These are phyloP conservation scores for Rhexocercosporidium sp. DNA, from an alignment of 2,329 filamentous ascomycete genomes.

Conservation along the genomic window DNA sequence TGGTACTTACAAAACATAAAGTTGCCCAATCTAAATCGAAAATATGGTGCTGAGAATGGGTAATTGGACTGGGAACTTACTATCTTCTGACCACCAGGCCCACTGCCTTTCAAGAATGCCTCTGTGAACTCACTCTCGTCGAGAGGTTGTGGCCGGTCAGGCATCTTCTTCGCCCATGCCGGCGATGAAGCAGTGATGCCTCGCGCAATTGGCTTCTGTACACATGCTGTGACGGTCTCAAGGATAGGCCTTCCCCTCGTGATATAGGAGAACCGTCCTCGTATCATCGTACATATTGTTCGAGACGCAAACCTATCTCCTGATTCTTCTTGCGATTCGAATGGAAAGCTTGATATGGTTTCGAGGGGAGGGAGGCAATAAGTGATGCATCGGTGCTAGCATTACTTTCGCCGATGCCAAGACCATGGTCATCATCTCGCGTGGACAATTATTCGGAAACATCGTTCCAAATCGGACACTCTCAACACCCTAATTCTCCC, in stretches of 20 bases:
- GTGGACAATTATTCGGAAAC: constrained; percentile 6
- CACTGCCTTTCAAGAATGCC: constrained; percentile 86
- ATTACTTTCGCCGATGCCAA: constrained; percentile 8
- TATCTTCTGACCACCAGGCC: constrained; percentile 96
- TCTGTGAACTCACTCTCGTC: constrained; percentile 82
- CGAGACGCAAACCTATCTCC: not conserved
- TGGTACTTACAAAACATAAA: not conserved
- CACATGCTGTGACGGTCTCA: constrained; percentile 14
- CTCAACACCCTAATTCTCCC: no score
- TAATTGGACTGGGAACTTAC: constrained; percentile 50
- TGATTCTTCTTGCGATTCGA: not conserved
- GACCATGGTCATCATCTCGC: not conserved
- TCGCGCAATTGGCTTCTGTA: constrained; percentile 12
- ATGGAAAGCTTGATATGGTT: not conserved
- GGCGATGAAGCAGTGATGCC: constrained; percentile 27
- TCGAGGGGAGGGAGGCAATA: not conserved
- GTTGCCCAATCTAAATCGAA: not conserved
- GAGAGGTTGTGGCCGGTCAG: constrained; percentile 74
- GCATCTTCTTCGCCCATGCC: constrained; percentile 62
- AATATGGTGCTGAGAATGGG: not conserved
- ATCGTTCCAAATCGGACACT: not conserved
- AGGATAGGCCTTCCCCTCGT: constrained; percentile 16
- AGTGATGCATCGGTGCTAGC: not conserved
- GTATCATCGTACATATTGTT: constrained; percentile 39
- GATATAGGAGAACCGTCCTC: constrained; percentile 24